Conservation (phyloP, 2,329 filamentous ascomycete genomes). For the Ophiognomonia clavigignenti-juglandacearum region DNA sequence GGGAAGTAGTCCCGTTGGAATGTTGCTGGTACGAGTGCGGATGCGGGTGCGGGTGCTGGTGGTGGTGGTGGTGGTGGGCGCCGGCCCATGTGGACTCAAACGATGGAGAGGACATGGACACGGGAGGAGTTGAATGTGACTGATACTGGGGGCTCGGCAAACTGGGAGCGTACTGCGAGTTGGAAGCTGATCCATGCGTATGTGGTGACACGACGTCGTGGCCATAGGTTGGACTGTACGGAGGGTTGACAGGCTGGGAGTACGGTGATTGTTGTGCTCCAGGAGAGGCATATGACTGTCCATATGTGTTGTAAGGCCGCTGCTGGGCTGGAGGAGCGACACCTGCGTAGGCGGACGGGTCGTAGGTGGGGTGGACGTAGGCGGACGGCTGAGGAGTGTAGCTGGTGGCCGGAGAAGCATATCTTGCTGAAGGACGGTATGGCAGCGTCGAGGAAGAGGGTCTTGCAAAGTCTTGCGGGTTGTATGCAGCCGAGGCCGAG, state of each 20-base stretch:
- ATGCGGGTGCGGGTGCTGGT: no score
- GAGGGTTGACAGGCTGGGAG: slow-evolving; percentile 33
- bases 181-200: slow-evolving; percentile 9
- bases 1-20: slow-evolving; percentile 15
- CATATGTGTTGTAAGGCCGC: slow-evolving; percentile 43
- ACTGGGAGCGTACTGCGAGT: slow-evolving; percentile 33
- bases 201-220: slow-evolving; percentile 13
- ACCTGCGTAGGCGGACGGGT: slow-evolving; percentile 54
- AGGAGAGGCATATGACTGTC: slow-evolving; percentile 36
- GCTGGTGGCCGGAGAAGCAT: slow-evolving; percentile 29
- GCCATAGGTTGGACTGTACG: slow-evolving; percentile 21
- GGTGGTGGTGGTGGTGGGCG: slow-evolving; percentile 23
- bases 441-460: slow-evolving; percentile 49
- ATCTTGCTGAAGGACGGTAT: slow-evolving; percentile 40
- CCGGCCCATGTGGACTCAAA: slow-evolving; percentile 17
- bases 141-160: slow-evolving; percentile 31
- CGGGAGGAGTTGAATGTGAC: slow-evolving; percentile 21
- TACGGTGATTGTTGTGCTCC: slow-evolving; percentile 29
- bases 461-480: slow-evolving; percentile 62
- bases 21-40: no score
- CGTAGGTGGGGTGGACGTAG: slow-evolving; percentile 52
- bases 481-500: slow-evolving; percentile 63
- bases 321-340: slow-evolving; percentile 41
- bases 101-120: slow-evolving; percentile 15
- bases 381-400: slow-evolving; percentile 34